Base-by-base conservation (phyloP, 2,329 filamentous ascomycete genomes). In the Monosporascus sp. region DNA sequence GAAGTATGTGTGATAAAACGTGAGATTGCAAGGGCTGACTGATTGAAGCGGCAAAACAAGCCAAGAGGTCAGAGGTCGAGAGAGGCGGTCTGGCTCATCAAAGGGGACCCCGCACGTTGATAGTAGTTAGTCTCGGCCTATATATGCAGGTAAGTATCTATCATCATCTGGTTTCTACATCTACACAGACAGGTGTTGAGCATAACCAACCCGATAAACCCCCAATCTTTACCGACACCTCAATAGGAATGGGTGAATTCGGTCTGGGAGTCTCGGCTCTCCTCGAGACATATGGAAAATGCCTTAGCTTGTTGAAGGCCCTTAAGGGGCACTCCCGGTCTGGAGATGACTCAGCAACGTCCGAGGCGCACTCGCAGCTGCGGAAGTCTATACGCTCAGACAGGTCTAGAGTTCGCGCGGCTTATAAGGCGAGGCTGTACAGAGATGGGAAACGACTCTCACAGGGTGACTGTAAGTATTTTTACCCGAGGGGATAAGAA, bases 271-370 rank as follows among this genome's bases (percentile, higher is more conserved):
- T 81, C 45, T 65, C 67, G 4, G 71, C 71, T 7, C 68, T 82
- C 16, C 64, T 81, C 19, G 71, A 76, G 48, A 74, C 75, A 14
- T 82, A 81, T 53, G 70, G 72, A 48, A 76, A 70, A 56, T 76
- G 76, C 56, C 66, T 78, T 36, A 66, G 69, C 17, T 67, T 77
- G 14, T 65, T 78, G 7, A 74, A 72, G 56, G 64, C 64, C 9
- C 65, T 72, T 51, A 65, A 65, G 50, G 58, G 55, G 11, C 52
- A 56, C 38, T 38, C 38, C 26, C 55, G 44, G 4, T 27, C 49
- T 37, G 40, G 45, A 14, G 60, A 52, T 34, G 55, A 58, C 44
- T 56, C 52, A 46, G 58, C 54, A 44, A 52, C 46, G 24, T 62
- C 52, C 24, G 61, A 64, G 7, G 59, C 57, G 44, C 61, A 64